These are phyloP conservation scores for Panicum miliaceum DNA, from an alignment of 176 grass and related monocot genomes.

Conservation along the genomic window DNA sequence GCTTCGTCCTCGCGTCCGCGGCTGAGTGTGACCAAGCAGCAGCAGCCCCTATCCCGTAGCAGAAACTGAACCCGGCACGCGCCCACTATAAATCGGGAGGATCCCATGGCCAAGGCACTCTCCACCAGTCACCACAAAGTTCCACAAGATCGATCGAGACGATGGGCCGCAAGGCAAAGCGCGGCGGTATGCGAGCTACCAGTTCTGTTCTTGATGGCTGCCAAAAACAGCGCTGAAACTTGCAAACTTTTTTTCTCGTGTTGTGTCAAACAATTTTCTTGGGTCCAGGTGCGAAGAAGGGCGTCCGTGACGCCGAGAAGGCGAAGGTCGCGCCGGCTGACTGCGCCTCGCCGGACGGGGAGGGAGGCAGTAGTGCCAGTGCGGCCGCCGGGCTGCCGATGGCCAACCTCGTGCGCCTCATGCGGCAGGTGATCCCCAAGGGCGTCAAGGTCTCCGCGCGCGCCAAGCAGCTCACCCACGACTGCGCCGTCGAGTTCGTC, in stretches of 20 bases:
- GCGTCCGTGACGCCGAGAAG: not conserved
- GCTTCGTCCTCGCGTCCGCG: not conserved
- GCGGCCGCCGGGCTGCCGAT: constrained; percentile 45
- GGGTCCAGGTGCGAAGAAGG: not conserved
- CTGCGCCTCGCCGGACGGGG: not conserved
- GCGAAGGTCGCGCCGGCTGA: not conserved
- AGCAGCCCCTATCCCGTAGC: not conserved
- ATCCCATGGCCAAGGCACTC: not conserved
- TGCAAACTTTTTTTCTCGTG: no score
- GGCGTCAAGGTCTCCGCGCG: constrained; percentile 45
- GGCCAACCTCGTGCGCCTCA: constrained; percentile 62
- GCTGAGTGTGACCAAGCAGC: constrained; percentile 9
- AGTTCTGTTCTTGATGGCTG: not conserved
- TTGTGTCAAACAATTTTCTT: not conserved
- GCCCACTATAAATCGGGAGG: constrained; percentile 8
- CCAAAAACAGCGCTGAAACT: not conserved
- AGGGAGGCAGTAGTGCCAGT: not conserved
- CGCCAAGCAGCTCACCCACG: constrained; percentile 60
- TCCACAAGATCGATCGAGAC: no score
- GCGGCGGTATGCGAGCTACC: not conserved
- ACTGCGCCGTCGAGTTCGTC: constrained; percentile 72
- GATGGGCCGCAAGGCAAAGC: constrained; percentile 39
- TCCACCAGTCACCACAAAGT: not conserved
- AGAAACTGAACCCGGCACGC: not conserved
- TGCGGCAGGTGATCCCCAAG: constrained; percentile 54